Conservation (phyloP, 768 basidiomycete genomes). For the Suillus clintonianus region DNA sequence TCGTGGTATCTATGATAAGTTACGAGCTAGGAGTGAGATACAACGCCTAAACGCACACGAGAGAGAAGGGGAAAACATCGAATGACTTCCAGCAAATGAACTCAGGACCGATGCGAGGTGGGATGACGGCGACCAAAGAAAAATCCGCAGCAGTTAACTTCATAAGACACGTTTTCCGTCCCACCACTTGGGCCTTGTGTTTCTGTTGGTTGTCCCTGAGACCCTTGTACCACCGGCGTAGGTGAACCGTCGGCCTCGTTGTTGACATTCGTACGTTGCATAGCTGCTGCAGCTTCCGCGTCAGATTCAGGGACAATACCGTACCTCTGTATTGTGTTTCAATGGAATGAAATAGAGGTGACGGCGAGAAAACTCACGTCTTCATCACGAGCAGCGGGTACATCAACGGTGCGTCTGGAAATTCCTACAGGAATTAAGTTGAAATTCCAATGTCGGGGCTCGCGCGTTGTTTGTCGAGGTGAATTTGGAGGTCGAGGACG, state of each 20-base stretch:
- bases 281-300: background rate
- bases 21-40: no score
- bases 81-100: no score
- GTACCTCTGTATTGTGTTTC: background rate
- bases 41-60: no score
- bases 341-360: background rate
- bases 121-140: background rate
- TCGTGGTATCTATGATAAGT: no score
- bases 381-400: no score
- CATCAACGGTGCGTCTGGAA: no score
- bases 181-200: background rate
- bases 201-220: background rate
- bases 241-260: background rate
- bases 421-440: background rate
- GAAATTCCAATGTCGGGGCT: background rate
- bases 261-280: background rate
- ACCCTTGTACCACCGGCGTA: background rate
- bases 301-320: background rate
- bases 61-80: no score
- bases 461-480: background rate
- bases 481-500: background rate
- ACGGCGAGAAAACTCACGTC: no score
- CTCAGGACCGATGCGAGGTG: background rate
- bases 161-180: background rate
- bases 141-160: background rate